A percentile compares a stretch with the other conserved stretches of the same genome.
phyloP scores from a whole-genome alignment of 352 stramenopile genomes.

The Globisporangium acanthophoron region DNA sequence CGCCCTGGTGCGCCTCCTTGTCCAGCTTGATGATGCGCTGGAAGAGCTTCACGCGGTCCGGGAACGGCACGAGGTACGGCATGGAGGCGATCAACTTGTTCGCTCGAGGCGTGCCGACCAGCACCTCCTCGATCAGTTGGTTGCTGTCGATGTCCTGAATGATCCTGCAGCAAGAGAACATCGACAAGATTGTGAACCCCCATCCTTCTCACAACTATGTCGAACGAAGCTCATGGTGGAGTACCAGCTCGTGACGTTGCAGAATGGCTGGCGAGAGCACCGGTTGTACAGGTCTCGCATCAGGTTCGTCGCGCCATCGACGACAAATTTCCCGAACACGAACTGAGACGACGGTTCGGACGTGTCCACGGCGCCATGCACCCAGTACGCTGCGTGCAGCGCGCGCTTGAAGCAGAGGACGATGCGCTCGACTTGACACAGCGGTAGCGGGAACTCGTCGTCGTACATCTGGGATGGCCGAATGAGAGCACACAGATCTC shows the following conservation, averaged over 20 bases:
- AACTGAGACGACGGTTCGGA: background rate
- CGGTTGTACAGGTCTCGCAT: slow-evolving; percentile 64
- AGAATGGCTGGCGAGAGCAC: slow-evolving; percentile 64
- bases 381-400: slow-evolving; percentile 54
- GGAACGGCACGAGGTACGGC: slow-evolving; percentile 68
- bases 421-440: slow-evolving; percentile 63
- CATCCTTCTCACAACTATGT: too few relatives aligned
- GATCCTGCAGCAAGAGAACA: slow-evolving; percentile 25
- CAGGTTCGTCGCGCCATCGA: slow-evolving; percentile 49
- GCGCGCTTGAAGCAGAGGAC: slow-evolving; percentile 51
- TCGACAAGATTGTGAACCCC: background rate
- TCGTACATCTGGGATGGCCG: slow-evolving; percentile 49
- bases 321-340: slow-evolving; percentile 47
- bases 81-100: slow-evolving; percentile 67
- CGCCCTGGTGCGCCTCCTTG: slow-evolving; percentile 45
- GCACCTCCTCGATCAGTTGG: slow-evolving; percentile 50
- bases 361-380: slow-evolving; percentile 20
- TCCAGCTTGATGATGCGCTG: slow-evolving; percentile 49
- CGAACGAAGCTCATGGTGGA: too few relatives aligned
- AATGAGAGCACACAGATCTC: background rate
- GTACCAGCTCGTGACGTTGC: slow-evolving; percentile 70
- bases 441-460: slow-evolving; percentile 50
- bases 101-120: slow-evolving; percentile 40
- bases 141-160: slow-evolving; percentile 49
- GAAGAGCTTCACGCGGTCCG: slow-evolving; percentile 68